Conservation (phyloP, 139 green algal genomes). For the Volvox reticuliferus region DNA sequence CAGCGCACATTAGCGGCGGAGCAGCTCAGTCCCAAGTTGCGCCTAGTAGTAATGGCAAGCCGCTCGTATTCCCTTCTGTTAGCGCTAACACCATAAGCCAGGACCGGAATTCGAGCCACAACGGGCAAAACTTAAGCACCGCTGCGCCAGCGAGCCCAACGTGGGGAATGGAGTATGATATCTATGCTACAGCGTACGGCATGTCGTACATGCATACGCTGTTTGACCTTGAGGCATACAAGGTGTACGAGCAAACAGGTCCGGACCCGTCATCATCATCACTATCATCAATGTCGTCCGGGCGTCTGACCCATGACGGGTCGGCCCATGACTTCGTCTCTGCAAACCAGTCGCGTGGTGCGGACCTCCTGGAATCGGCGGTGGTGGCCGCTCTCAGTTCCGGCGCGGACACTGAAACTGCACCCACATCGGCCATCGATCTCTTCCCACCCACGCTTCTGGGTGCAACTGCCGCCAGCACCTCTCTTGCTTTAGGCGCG, state of each 20-base stretch:
- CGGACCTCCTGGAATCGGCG: not conserved
- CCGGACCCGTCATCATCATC: not conserved
- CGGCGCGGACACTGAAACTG: not conserved
- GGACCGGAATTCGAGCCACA: no score
- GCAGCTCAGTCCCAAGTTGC: no score
- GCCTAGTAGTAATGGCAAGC: no score
- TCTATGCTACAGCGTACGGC: conserved; percentile 15
- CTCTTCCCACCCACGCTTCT: not conserved
- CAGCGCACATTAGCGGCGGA: no score
- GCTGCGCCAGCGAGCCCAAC: not conserved
- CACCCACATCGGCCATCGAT: no score
- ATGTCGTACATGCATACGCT: conserved; percentile 38
- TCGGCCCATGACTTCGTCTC: not conserved
- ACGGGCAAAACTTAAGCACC: no score
- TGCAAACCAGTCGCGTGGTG: not conserved
- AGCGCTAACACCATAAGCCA: not conserved
- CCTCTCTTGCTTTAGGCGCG: not conserved
- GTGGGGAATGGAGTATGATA: conserved; percentile 38
- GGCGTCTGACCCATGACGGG: not conserved
- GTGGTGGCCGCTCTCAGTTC: conserved; percentile 1
- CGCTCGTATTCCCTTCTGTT: no score
- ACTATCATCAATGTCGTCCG: not conserved
- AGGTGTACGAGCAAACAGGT: conserved; percentile 2
- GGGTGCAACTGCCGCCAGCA: not conserved
- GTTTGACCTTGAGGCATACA: conserved; percentile 42